Evolutionary conservation across 2,329 filamentous ascomycete genomes (phyloP), one percentile per base, ranked within the genome.

Genomic region (Pyrenophora seminiperda): DNA sequence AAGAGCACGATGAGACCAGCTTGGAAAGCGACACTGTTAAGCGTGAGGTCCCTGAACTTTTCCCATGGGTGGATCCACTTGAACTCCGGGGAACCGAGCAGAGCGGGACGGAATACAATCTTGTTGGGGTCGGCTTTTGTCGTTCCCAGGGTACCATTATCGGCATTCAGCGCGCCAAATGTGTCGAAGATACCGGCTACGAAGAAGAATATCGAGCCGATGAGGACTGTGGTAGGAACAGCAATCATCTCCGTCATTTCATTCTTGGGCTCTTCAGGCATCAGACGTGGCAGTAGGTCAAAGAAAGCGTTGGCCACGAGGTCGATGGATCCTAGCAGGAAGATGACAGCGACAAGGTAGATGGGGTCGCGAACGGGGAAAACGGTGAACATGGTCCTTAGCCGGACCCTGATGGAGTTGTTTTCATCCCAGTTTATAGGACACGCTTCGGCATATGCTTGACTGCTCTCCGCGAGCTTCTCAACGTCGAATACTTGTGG

Each of bases 1-100:
- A 70, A 61, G 5, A 69, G 50, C 7, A 66, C 62, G 3, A 67
- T 58, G 3, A 71, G 55, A 2, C 67, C 63, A 5, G 66, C 65
- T 45, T 68, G 66, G 11, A 69, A 69, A 0, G 65, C 61, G 7
- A 63, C 38, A 22, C 59, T 65, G 7, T 50, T 61, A 5, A 43
- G 44, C 0, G 53, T 49, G 4, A 69, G 45, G 4, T 65, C 58
- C 20, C 45, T 48, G 3, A 65, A 40, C 34, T 66, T 66, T 5
- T 17, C 10, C 34, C 47, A 30, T 0, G 51, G 45, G 0, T 63
- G 65, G 15, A 66, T 52, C 65, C 66, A 69, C 14, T 54, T 53
- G 49, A 64, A 69, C 24, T 68, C 62, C 0, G 53, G 43, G 3
- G 54, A 56, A 1, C 65, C 65, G 1, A 69, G 37, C 0, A 69